Conservation (phyloP, 2,329 filamentous ascomycete genomes). For the Lachnellula occidentalis region DNA sequence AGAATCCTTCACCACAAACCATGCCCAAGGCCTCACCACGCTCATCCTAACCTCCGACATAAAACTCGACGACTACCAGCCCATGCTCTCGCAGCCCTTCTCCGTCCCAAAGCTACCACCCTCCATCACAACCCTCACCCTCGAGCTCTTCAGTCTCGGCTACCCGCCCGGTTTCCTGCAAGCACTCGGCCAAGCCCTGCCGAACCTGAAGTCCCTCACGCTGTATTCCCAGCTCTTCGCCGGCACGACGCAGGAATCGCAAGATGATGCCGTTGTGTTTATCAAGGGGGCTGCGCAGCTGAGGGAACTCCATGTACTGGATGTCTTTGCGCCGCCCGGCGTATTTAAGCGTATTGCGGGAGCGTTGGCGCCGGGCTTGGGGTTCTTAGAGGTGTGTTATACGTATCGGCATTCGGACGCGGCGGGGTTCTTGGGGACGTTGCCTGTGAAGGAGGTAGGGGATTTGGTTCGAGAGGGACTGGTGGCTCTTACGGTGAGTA, state of each 20-base stretch:
- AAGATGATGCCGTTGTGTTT: slow-evolving; percentile 37
- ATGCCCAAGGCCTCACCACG: slow-evolving; percentile 27
- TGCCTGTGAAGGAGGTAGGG: slow-evolving; percentile 14
- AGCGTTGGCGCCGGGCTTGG: slow-evolving; percentile 28
- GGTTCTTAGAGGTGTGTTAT: slow-evolving; percentile 42
- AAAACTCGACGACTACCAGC: slow-evolving; percentile 41
- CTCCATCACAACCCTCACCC: slow-evolving; percentile 38
- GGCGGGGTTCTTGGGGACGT: slow-evolving; percentile 10
- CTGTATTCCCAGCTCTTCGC: slow-evolving; percentile 42
- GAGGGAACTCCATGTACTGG: slow-evolving; percentile 41
- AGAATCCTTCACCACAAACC: slow-evolving; percentile 37
- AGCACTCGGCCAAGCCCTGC: slow-evolving; percentile 34
- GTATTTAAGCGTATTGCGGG: slow-evolving; percentile 34
- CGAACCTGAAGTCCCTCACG: slow-evolving; percentile 38
- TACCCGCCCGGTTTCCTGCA: slow-evolving; percentile 40
- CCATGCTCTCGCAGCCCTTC: slow-evolving; percentile 31
- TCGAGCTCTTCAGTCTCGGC: slow-evolving; percentile 44
- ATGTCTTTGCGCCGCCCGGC: slow-evolving; percentile 38
- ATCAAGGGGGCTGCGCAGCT: slow-evolving; percentile 30
- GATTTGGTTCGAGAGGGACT: slow-evolving; percentile 12
- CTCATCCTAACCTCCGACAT: slow-evolving; percentile 45
- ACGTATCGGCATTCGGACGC: slow-evolving; percentile 38
- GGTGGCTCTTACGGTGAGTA: slow-evolving; percentile 16
- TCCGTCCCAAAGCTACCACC: slow-evolving; percentile 35
- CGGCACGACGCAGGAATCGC: slow-evolving; percentile 35